A percentile compares a stretch with the other conserved stretches of the same genome.
phyloP scores from a whole-genome alignment of 1,284 basidiomycete species.

The Cutaneotrichosporon cutaneum region DNA sequence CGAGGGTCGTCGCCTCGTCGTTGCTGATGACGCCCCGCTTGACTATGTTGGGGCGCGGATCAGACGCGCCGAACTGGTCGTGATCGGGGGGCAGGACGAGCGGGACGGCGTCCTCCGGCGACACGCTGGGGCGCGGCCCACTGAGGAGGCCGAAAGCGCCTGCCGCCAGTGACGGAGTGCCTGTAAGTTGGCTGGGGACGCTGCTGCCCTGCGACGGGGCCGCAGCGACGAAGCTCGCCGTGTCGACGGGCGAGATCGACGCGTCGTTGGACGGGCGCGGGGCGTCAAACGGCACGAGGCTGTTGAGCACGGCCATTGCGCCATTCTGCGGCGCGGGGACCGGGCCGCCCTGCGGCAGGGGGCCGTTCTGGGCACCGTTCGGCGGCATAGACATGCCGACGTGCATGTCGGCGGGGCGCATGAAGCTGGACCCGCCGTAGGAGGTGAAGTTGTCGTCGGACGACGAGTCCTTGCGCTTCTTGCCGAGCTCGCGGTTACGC shows the following conservation, averaged over 20 bases:
- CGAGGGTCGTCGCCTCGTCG: slow-evolving; percentile 32
- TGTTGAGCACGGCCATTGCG: background rate
- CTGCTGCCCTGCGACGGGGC: background rate
- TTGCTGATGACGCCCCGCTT: slow-evolving; percentile 35
- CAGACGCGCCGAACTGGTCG: slow-evolving; percentile 34
- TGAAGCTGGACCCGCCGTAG: background rate
- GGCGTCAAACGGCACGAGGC: background rate
- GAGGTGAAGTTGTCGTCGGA: slow-evolving; percentile 1
- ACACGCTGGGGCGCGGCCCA: slow-evolving; percentile 9
- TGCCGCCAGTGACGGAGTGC: background rate
- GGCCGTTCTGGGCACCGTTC: background rate
- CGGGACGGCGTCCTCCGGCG: slow-evolving; percentile 4
- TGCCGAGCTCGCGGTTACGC: slow-evolving; percentile 25
- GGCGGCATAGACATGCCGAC: background rate
- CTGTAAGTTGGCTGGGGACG: no score
- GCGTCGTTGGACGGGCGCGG: background rate
- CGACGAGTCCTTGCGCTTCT: slow-evolving; percentile 10
- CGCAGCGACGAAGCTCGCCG: background rate
- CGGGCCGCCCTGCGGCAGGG: background rate
- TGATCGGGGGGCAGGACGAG: background rate
- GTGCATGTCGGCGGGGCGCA: slow-evolving; percentile 23
- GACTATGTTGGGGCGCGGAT: slow-evolving; percentile 43
- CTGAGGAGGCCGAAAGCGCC: slow-evolving; percentile 25
- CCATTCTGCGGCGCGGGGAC: background rate
- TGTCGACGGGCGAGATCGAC: slow-evolving; percentile 21